Evolutionary conservation across 2,329 filamentous ascomycete genomes (phyloP).

Genomic region (Arthrobotrys megalospora): DNA sequence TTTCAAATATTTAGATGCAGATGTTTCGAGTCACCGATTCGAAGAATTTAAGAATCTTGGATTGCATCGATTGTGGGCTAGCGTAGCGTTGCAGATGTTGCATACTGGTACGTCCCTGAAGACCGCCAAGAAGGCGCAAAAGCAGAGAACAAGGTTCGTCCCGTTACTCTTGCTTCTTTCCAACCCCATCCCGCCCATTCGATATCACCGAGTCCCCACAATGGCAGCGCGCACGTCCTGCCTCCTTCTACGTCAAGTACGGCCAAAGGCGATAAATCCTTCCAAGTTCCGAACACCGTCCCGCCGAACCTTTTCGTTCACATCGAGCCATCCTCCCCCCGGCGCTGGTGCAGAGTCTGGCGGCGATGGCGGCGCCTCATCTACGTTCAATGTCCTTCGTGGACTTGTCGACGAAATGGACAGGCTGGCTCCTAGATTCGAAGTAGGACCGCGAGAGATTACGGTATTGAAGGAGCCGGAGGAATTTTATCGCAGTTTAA

Average conservation of each 20-base stretch:
- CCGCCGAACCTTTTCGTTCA: constrained; percentile 48
- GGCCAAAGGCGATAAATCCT: constrained; percentile 38
- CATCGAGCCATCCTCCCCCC: constrained; percentile 32
- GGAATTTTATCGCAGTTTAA: constrained; percentile 93
- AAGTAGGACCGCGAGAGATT: constrained; percentile 84
- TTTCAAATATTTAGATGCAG: no score
- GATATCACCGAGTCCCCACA: constrained; percentile 3
- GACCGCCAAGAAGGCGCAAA: constrained; percentile 16
- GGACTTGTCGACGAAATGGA: constrained; percentile 81
- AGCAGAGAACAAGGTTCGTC: not conserved
- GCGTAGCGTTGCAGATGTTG: no score
- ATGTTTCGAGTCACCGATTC: no score
- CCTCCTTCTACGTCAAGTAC: constrained; percentile 48
- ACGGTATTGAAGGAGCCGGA: constrained; percentile 82
- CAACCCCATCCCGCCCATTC: not conserved
- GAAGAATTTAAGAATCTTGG: no score
- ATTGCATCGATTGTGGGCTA: no score
- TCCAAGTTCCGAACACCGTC: constrained; percentile 26
- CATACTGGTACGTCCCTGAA: no score
- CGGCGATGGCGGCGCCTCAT: constrained; percentile 44
- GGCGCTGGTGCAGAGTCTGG: constrained; percentile 43
- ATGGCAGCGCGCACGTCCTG: constrained; percentile 55
- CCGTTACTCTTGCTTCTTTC: not conserved
- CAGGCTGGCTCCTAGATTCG: constrained; percentile 89
- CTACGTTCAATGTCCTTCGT: constrained; percentile 49